phyloP scores from a whole-genome alignment of 257 asterid species.

The Linderniella brevidens region DNA sequence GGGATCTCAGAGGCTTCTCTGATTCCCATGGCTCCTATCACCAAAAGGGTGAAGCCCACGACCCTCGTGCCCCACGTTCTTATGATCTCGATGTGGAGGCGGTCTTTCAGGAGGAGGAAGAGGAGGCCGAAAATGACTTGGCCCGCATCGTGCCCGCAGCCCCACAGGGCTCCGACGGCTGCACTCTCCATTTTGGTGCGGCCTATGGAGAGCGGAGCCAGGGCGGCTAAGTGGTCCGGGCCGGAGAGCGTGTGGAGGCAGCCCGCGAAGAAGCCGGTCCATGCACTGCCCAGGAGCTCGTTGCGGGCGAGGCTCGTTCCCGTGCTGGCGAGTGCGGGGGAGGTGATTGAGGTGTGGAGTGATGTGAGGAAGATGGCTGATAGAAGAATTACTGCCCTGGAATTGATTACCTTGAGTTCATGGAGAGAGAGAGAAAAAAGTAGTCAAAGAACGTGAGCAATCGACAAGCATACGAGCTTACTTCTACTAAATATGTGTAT shows the following conservation, averaged over 20 bases:
- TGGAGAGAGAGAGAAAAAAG: slow-evolving; percentile 16
- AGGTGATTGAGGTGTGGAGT: too few relatives aligned
- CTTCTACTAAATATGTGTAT: too few relatives aligned
- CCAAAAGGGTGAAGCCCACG: slow-evolving; percentile 71
- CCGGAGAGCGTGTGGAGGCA: slow-evolving; percentile 95
- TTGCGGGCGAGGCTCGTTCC: slow-evolving; percentile 28
- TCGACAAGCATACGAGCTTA: too few relatives aligned
- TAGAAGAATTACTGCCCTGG: slow-evolving; percentile 34
- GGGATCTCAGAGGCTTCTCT: slow-evolving; percentile 77
- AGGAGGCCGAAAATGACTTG: slow-evolving; percentile 69
- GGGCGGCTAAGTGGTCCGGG: slow-evolving; percentile 94
- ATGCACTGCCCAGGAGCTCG: slow-evolving; percentile 69
- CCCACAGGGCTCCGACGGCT: slow-evolving; percentile 96
- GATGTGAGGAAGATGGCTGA: slow-evolving; percentile 41
- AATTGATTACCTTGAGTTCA: slow-evolving; percentile 46
- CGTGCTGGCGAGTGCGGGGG: slow-evolving; percentile 53
- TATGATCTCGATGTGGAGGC: slow-evolving; percentile 73
- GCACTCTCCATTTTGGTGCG: slow-evolving; percentile 69
- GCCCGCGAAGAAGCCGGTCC: slow-evolving; percentile 98
- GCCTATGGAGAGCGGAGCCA: slow-evolving; percentile 93
- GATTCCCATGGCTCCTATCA: slow-evolving; percentile 89
- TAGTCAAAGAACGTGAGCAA: too few relatives aligned
- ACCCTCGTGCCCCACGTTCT: slow-evolving; percentile 88
- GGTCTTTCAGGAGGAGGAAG: slow-evolving; percentile 65
- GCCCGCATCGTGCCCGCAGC: slow-evolving; percentile 99